Evolutionary conservation across 2,329 filamentous ascomycete genomes (phyloP), one percentile per base, ranked within the genome.

Genomic region (Fusarium paranaense): DNA sequence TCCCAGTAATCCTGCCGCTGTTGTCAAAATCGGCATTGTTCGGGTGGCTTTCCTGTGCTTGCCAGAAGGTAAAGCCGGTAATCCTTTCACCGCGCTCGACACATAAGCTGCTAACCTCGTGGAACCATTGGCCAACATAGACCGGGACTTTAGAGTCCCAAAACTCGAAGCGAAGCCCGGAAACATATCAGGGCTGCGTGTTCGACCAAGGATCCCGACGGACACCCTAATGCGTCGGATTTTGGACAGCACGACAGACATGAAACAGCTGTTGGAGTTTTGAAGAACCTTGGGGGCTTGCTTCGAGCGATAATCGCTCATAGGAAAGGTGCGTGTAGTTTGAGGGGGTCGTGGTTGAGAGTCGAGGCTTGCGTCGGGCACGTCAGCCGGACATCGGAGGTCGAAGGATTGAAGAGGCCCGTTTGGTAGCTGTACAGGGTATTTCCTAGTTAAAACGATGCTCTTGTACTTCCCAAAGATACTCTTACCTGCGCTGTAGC

Each of bases 121-220:
- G 1, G 5, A 40, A 61, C 69, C 67, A 71, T 14, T 71, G 69
- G 1, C 69, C 67, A 10, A 64, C 10, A n/a, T 64, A 71, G 2
- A 47, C 2, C 1, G 63, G 32, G 2, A 25, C 4, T 0, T 10
- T 42, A 1, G 22, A 16, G 4, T 38, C 40, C 67, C 59, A 59
- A 13, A 64, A 71, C 3, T 70, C 63, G n/a, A 71, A 62, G 30
- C 47, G 42, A 10, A 71, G 35, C 0, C 69, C 69, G 13, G 67
- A 54, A 8, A 71, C 13, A 0, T 70, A 3, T 40, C 2, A 6
- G 14, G 11, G 0, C 1, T 18, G 5, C 69, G 62, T 1, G 16
- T 25, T 9, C 33, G 32, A 5, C 37, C 38, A 8, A 5, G 1
- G 18, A 27, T 37, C 0, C 69, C 69, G 6, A 1, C 2, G 1